phyloP scores from a whole-genome alignment of 768 basidiomycete species.

The Mycena rebaudengoi region DNA sequence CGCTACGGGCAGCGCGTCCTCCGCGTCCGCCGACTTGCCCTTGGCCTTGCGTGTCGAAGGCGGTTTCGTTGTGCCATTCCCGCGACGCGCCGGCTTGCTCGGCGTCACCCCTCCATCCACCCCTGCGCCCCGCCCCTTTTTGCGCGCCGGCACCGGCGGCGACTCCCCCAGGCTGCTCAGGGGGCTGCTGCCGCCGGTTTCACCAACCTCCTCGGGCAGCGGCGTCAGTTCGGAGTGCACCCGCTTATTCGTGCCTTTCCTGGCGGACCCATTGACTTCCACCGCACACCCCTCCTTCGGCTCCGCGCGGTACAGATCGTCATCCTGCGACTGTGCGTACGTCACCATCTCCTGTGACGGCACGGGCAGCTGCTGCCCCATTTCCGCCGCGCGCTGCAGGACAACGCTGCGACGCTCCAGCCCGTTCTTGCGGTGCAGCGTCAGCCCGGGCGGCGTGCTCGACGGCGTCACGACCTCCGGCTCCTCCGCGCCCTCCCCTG shows the following conservation, averaged over 20 bases:
- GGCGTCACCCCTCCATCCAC: background rate
- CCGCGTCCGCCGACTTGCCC: too few relatives aligned
- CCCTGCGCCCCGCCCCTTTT: constrained; percentile 15
- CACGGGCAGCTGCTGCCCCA: constrained; percentile 48
- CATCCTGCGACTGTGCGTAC: constrained; percentile 44
- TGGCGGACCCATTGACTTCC: constrained; percentile 21
- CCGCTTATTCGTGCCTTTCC: constrained; percentile 49
- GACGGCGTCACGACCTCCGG: constrained; percentile 1
- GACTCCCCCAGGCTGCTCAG: constrained; percentile 13
- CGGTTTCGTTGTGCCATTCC: too few relatives aligned
- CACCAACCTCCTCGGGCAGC: constrained; percentile 46
- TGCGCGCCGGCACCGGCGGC: constrained; percentile 17
- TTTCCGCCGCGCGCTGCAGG: constrained; percentile 54
- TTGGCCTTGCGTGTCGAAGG: too few relatives aligned
- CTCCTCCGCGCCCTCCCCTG: background rate
- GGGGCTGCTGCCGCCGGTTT: constrained; percentile 16
- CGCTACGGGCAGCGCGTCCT: too few relatives aligned
- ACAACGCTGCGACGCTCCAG: constrained; percentile 61
- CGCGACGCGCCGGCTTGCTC: background rate
- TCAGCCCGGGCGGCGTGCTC: constrained; percentile 30
- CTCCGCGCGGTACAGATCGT: constrained; percentile 33
- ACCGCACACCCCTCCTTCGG: constrained; percentile 21
- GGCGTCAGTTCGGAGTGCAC: constrained; percentile 52
- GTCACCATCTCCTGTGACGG: constrained; percentile 68
- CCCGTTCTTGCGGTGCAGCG: constrained; percentile 31